Evolutionary conservation across 83 land plant genomes (phyloP).

Genomic region (Picea engelmannii): DNA sequence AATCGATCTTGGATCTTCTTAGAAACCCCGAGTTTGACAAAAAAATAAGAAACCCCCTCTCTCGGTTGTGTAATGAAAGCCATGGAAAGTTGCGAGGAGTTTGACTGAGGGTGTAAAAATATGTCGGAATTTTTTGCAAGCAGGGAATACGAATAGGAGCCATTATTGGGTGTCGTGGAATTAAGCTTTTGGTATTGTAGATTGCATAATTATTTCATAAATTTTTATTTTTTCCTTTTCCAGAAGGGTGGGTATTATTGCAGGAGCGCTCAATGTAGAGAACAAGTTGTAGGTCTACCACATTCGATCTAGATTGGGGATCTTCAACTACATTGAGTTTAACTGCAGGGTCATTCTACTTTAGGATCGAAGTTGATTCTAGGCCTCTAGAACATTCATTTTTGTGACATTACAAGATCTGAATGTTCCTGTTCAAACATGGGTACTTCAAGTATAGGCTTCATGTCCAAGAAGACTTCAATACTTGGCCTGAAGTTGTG

Average conservation of each 20-base stretch:
- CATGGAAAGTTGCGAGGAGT: no score
- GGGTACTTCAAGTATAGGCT: conserved; percentile 27
- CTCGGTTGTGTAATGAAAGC: no score
- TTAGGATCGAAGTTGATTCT: neutral
- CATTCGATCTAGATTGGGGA: neutral
- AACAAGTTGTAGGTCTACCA: neutral
- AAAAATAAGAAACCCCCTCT: no score
- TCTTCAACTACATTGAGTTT: neutral
- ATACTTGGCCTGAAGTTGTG: conserved; percentile 39
- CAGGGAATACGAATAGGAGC: no score
- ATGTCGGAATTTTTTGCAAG: no score
- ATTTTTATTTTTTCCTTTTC: neutral
- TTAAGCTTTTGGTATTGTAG: neutral
- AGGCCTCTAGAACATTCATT: neutral
- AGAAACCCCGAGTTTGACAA: no score
- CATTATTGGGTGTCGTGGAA: no score
- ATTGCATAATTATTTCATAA: neutral
- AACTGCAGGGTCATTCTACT: neutral
- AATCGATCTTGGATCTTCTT: no score
- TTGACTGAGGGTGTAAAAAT: no score
- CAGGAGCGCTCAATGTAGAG: neutral
- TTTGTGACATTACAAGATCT: neutral
- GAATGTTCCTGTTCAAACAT: neutral
- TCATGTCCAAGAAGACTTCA: conserved; percentile 47
- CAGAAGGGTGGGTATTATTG: neutral